Conservation (phyloP, 192 early-diverging fungal species). For the Backusella morwellensis region DNA sequence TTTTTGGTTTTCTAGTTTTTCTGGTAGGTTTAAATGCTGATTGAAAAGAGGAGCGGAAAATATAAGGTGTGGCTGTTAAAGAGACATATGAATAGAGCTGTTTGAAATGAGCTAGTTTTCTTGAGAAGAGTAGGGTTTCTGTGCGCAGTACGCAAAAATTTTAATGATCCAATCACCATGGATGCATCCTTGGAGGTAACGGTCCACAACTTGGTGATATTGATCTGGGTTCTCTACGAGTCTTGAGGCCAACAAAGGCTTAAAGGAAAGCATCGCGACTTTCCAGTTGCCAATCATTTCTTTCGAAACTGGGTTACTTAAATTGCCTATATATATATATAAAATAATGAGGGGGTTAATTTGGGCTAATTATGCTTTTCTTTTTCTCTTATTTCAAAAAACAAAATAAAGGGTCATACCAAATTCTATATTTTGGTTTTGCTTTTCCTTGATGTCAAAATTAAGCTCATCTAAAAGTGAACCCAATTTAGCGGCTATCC, state of each 20-base stretch:
- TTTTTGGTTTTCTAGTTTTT: background rate
- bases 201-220: constrained; percentile 8
- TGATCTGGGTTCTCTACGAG: background rate
- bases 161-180: constrained; percentile 1
- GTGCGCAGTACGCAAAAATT: background rate
- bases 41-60: background rate
- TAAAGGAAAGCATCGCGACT: constrained; percentile 12
- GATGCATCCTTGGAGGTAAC: constrained; percentile 16
- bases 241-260: background rate
- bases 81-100: background rate
- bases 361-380: background rate
- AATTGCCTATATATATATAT: background rate
- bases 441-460: constrained; percentile 14
- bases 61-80: background rate
- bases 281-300: constrained; percentile 32
- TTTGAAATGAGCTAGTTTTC: background rate
- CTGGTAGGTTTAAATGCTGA: background rate
- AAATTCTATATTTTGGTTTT: constrained; percentile 5
- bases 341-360: background rate
- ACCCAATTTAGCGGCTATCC: constrained; percentile 10
- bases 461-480: background rate
- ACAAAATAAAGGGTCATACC: background rate
- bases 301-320: constrained; percentile 10
- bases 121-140: constrained; percentile 14
- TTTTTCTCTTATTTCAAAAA: background rate